Conservation (phyloP, 441 rosid species). For the Erysimum cheiri region DNA sequence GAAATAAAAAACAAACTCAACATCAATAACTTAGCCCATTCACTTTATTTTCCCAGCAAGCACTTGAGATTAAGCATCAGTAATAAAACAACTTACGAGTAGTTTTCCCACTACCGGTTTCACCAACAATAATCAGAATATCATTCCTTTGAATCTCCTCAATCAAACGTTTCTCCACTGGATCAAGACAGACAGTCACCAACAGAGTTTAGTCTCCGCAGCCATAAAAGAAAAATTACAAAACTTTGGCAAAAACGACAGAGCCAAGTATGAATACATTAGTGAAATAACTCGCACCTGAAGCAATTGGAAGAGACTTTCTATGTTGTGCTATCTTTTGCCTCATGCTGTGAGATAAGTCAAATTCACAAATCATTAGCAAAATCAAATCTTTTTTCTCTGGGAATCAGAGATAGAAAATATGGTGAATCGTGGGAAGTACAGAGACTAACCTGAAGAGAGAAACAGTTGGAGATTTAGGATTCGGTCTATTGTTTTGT, state of each 20-base stretch:
- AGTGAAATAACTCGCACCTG: constrained; percentile 50
- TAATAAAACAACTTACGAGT: constrained; percentile 64
- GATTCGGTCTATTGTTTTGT: constrained; percentile 37
- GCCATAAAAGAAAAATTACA: background rate
- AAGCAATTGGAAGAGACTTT: constrained; percentile 85
- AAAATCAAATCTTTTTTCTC: background rate
- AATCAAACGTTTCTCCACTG: constrained; percentile 72
- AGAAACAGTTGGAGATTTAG: constrained; percentile 34
- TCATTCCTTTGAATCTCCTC: constrained; percentile 70
- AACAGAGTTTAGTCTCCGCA: constrained; percentile 16
- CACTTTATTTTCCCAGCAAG: background rate
- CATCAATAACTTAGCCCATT: constrained; percentile 2
- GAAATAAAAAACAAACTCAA: constrained; percentile 2
- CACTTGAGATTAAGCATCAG: background rate
- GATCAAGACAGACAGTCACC: constrained; percentile 9
- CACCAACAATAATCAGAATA: constrained; percentile 81
- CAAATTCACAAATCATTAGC: constrained; percentile 15
- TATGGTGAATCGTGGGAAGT: background rate
- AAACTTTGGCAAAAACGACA: background rate
- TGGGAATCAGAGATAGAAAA: background rate
- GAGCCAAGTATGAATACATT: background rate
- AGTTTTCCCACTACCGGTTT: constrained; percentile 97
- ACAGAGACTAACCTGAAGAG: constrained; percentile 42
- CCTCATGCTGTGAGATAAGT: constrained; percentile 46
- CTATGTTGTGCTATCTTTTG: constrained; percentile 63